phyloP scores from a whole-genome alignment of 805 yeast genomes.

The Cyberlindnera xylosilytica region DNA sequence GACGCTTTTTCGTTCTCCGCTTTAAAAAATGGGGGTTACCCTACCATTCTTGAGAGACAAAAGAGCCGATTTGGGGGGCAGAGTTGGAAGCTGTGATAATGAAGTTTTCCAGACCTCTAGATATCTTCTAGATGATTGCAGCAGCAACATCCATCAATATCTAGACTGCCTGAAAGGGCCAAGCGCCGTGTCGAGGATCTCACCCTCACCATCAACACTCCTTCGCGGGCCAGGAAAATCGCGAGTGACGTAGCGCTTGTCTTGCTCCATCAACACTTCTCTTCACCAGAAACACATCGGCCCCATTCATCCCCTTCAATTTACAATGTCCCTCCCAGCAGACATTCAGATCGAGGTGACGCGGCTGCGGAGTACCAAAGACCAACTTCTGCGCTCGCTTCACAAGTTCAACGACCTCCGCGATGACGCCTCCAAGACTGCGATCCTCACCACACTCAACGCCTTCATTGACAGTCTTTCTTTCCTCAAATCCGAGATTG shows the following conservation, averaged over 20 bases:
- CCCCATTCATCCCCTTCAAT: too few relatives aligned
- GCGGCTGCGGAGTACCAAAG: conserved; percentile 7
- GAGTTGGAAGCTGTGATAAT: too few relatives aligned
- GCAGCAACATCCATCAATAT: too few relatives aligned
- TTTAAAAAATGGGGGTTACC: conserved; percentile 2
- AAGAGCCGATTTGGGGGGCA: not conserved
- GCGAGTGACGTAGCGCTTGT: too few relatives aligned
- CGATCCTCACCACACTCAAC: conserved; percentile 17
- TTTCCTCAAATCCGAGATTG: conserved; percentile 15
- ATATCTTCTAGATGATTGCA: too few relatives aligned
- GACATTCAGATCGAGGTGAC: conserved; percentile 7
- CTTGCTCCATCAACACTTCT: too few relatives aligned
- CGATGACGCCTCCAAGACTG: conserved; percentile 15
- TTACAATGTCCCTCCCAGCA: not conserved
- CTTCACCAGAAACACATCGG: too few relatives aligned
- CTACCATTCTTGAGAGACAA: not conserved
- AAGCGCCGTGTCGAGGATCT: too few relatives aligned
- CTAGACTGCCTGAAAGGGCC: too few relatives aligned
- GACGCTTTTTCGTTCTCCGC: conserved; percentile 11
- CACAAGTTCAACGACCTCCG: conserved; percentile 10
- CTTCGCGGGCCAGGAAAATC: too few relatives aligned
- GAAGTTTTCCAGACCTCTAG: too few relatives aligned
- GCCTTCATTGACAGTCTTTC: conserved; percentile 16
- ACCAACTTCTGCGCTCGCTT: conserved; percentile 11
- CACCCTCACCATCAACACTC: too few relatives aligned